Evolutionary conservation across 176 grass and related monocot species (phyloP).

Genomic region (Cocos nucifera): DNA sequence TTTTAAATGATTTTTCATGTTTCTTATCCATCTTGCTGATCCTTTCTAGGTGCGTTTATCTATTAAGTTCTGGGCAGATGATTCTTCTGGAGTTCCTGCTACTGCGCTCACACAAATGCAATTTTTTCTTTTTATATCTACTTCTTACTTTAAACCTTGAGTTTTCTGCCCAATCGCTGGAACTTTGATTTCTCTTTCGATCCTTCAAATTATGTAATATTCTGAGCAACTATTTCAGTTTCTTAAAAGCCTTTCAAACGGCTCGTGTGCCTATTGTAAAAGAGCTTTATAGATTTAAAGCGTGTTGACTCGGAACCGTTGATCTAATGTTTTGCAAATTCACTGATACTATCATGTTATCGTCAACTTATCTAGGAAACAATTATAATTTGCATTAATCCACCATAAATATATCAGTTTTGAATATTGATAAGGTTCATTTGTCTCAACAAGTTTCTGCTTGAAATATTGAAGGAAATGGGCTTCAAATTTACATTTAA

Average conservation of each 20-base stretch:
- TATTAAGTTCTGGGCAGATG: constrained; percentile 73
- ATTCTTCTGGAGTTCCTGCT: constrained; percentile 58
- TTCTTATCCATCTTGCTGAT: constrained; percentile 45
- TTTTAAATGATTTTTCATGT: constrained; percentile 39
- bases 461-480: too few species aligned
- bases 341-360: too few species aligned
- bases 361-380: too few species aligned
- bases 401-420: too few species aligned
- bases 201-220: constrained; percentile 36
- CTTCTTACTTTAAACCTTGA: constrained; percentile 32
- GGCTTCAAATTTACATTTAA: too few species aligned
- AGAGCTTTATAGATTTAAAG: constrained; percentile 41
- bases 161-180: constrained; percentile 23
- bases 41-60: constrained; percentile 54
- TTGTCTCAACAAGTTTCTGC: too few species aligned
- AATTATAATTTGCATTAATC: too few species aligned
- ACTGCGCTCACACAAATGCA: constrained; percentile 42
- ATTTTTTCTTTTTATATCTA: constrained; percentile 44
- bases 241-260: constrained; percentile 28
- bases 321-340: too few species aligned
- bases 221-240: constrained; percentile 38
- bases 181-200: constrained; percentile 21
- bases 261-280: constrained; percentile 48
- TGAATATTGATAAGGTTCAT: too few species aligned
- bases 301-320: neutral